A percentile compares a stretch with the other conserved stretches of the same genome.
phyloP scores from a whole-genome alignment of 2,329 filamentous ascomycete species.

The Mycosphaerella sp. region DNA sequence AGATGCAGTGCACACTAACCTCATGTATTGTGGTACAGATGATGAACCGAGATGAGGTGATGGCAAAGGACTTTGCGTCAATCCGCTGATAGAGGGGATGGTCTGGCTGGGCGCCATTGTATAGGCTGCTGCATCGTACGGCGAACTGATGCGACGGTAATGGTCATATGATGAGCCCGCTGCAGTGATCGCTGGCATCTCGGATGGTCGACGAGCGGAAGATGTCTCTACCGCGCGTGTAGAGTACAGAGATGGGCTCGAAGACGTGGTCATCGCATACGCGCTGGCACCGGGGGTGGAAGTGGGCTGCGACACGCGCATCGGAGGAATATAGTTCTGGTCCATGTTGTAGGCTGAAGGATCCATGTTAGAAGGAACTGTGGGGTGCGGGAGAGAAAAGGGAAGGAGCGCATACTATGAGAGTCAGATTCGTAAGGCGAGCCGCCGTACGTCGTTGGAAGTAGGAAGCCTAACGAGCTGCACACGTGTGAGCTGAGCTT shows the following conservation, averaged over 20 bases:
- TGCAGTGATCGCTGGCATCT: constrained; percentile 21
- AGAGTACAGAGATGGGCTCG: constrained; percentile 31
- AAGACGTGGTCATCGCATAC: constrained; percentile 26
- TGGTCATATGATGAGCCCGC: constrained; percentile 21
- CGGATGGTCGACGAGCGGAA: constrained; percentile 23
- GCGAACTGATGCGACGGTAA: constrained; percentile 28
- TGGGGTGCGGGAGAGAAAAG: not conserved
- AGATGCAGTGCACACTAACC: constrained; percentile 16
- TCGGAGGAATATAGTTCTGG: constrained; percentile 31
- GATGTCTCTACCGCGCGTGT: constrained; percentile 22
- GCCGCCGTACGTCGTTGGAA: constrained; percentile 33
- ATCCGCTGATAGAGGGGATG: constrained; percentile 31
- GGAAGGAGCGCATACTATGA: constrained; percentile 24
- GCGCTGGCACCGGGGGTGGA: constrained; percentile 22
- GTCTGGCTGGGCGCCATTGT: constrained; percentile 26
- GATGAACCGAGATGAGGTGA: constrained; percentile 27
- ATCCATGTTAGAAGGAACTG: constrained; percentile 3
- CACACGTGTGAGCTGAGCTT: constrained; percentile 16
- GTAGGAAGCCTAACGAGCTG: constrained; percentile 34
- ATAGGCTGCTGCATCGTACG: constrained; percentile 29
- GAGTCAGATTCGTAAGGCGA: constrained; percentile 27
- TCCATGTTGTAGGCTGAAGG: constrained; percentile 29
- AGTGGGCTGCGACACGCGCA: constrained; percentile 30
- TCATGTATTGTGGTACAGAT: constrained; percentile 25
- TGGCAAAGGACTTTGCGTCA: constrained; percentile 31